phyloP scores from a whole-genome alignment of 2,329 filamentous ascomycete species.

The Epichloe bromicola region DNA sequence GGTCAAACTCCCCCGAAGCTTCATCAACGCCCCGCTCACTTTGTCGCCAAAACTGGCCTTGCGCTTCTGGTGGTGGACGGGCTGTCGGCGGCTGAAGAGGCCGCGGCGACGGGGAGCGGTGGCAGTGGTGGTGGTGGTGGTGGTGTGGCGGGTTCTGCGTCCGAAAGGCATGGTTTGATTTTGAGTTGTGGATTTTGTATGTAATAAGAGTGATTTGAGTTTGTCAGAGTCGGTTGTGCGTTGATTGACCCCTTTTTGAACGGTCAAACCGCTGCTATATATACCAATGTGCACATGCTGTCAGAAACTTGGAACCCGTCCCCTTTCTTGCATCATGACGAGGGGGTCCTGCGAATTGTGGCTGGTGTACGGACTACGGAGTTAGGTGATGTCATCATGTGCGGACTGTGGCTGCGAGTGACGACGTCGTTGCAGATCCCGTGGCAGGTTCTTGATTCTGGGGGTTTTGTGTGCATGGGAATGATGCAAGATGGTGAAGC shows the following conservation, averaged over 20 bases:
- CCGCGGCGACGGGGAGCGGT: conserved; percentile 28
- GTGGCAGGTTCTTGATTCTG: background rate
- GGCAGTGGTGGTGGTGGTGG: conserved; percentile 19
- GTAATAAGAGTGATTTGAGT: background rate
- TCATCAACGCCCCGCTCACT: conserved; percentile 62
- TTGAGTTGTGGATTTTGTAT: background rate
- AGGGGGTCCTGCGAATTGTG: background rate
- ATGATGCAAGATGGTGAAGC: background rate
- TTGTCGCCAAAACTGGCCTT: conserved; percentile 62
- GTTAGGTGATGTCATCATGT: background rate
- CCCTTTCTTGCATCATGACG: too few species aligned
- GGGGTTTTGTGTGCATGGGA: background rate
- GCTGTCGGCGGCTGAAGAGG: conserved; percentile 27
- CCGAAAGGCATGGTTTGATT: conserved; percentile 11
- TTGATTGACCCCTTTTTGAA: too few species aligned
- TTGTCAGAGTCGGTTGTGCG: background rate
- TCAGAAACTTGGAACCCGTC: too few species aligned
- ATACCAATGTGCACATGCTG: too few species aligned
- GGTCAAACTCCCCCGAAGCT: conserved; percentile 57
- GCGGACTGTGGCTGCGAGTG: background rate
- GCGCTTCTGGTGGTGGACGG: conserved; percentile 51
- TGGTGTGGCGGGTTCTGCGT: conserved; percentile 16
- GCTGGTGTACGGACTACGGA: background rate
- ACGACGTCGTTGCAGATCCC: background rate
- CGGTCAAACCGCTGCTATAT: too few species aligned